These are phyloP conservation scores for Fraxinus greggii DNA, from an alignment of 305 asterid genomes.

Conservation along the genomic window DNA sequence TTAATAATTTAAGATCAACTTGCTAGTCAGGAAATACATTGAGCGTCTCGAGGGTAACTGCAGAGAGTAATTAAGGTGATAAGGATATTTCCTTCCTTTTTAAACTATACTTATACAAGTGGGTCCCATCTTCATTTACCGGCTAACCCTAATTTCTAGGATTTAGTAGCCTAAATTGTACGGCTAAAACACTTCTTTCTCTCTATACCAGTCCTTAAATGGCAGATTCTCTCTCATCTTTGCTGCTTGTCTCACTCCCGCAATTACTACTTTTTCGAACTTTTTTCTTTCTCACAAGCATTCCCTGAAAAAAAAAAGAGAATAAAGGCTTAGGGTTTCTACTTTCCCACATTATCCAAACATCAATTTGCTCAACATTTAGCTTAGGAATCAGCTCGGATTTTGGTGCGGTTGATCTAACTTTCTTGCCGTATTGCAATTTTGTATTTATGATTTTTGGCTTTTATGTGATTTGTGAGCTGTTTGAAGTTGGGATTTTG, in stretches of 20 bases:
- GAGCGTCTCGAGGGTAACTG: neutral
- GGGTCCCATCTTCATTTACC: conserved; percentile 13
- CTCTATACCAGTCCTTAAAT: conserved; percentile 34
- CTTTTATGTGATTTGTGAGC: conserved; percentile 19
- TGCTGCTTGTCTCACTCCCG: conserved; percentile 38
- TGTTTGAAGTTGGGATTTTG: conserved; percentile 3
- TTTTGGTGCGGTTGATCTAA: neutral
- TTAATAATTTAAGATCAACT: neutral
- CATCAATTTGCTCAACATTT: conserved; percentile 29
- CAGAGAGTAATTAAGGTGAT: neutral
- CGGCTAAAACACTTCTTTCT: conserved; percentile 8
- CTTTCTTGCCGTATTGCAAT: neutral
- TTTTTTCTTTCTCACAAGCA: conserved; percentile 61
- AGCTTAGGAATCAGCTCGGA: conserved; percentile 24
- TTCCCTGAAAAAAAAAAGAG: conserved; percentile 48
- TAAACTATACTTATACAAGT: neutral
- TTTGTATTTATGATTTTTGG: neutral
- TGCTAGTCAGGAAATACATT: neutral
- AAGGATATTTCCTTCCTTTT: neutral
- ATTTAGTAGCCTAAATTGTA: neutral
- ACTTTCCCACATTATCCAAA: conserved; percentile 24
- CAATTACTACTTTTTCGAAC: conserved; percentile 49
- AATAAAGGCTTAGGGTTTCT: conserved; percentile 51
- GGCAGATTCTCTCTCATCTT: conserved; percentile 21
- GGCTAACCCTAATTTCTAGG: conserved; percentile 22